Base-by-base conservation (phyloP, 1,284 basidiomycete species). In the Ustilago hordei region DNA sequence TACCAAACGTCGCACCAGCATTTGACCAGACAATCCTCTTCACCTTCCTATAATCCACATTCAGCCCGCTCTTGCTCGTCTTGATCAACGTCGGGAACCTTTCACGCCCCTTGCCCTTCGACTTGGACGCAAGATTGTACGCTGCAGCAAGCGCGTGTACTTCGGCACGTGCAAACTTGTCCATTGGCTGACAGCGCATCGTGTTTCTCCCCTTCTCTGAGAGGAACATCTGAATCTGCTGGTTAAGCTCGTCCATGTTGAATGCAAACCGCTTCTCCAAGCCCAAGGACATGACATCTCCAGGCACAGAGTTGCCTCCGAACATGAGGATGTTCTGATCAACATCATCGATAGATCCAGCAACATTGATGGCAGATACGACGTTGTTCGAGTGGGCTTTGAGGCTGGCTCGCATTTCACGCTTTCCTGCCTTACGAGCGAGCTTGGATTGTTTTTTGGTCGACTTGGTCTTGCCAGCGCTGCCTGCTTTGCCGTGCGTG, bases 41-140 rank as follows among this genome's bases (percentile, higher is more conserved):
- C 8, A 85, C 73, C 56, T 76, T 80, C 17, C 65, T 31, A 17
- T 75, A 64, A 52, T 85, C 74, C 13, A 84, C 69, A 13, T 55
- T 55, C 8, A 66, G 19, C 0, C 76, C 82, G 36, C 77, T 79
- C 34, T 64, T 60, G 15, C 56, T 62, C 38, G 75, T 83, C 80
- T 86, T 86, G 78, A 80, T 81, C n/a, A 86, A 69, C 38, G 81
- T 80, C 0, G 84, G 69, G 78, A 81, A 84, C 6, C 84, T 78
- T 45, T 75, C 60, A 9, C 64, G 47, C 2, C 82, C 83, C 5
- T 74, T 78, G 19, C 84, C 84, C 43, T 68, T 78, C 39, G 69
- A 75, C 58, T 84, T 78, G 36, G 72, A 77, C 59, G 78, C 74
- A 55, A 86, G 61, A 8, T 64, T 55, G 72, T 85, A 85, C 7